Evolutionary conservation across 2,329 filamentous ascomycete species (phyloP), one percentile per base, ranked within the genome.

Genomic region (Cercospora beticola): DNA sequence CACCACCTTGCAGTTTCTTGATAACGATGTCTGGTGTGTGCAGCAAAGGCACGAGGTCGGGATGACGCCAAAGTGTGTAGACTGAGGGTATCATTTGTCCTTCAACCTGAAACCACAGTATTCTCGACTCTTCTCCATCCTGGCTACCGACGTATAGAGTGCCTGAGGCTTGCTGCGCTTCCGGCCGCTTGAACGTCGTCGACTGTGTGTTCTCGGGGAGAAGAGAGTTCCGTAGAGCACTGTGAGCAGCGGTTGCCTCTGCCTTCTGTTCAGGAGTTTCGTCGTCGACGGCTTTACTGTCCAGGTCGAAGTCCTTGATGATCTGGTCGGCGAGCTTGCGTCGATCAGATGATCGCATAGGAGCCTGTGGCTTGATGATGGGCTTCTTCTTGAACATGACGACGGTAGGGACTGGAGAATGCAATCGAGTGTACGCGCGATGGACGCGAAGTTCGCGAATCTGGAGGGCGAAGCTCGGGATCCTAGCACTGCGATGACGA

Each of bases 311-410:
- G 40, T 89, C 86, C 70, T 83, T 78, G 75, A 91, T 90, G 73
- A 91, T 89, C 72, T 88, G 85, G 74, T 90, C 88, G 61, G 89
- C 89, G 40, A 89, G 86, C 73, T 87, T 89, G 68, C 89, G 84
- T 68, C 89, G 85, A 74, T 91, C 89, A 2, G 88, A 90, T 5
- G 88, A 90, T 65, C 89, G 86, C 63, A 91, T 80, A 49, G 89
- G 88, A 4, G 88, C 84, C 12, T 89, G 82, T 18, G 89, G 87
- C 81, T 91, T 91, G 81, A 91, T 86, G 84, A 70, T 74, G 2
- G 78, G 78, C 69, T 79, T 79, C 74, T 79, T 79, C 68, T 79
- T 79, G 74, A 79, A 79, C 78, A 79, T 79, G 12, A 23, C 67
- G 60, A 28, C 21, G 58, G 52, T 61, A 68, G 64, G 14, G 64